These are phyloP conservation scores for Nannochloropsis salina DNA, from an alignment of 108 stramenopile species.

Conservation along the genomic window DNA sequence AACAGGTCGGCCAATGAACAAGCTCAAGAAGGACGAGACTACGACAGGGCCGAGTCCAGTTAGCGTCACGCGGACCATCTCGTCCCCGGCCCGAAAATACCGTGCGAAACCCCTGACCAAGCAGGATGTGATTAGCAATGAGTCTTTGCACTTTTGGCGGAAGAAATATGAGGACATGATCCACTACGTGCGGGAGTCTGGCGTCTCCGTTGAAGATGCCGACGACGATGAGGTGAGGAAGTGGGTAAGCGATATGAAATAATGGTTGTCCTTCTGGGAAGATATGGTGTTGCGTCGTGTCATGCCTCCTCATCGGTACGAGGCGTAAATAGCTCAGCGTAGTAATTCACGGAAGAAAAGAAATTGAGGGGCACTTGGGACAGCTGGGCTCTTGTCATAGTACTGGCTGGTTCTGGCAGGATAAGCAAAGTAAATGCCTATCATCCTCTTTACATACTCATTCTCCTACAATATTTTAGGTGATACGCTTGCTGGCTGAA, in stretches of 20 bases:
- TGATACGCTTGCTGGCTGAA: slow-evolving; percentile 6
- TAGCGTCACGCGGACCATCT: slow-evolving; percentile 5
- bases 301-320: too few relatives aligned
- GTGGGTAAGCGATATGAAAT: too few relatives aligned
- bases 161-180: slow-evolving; percentile 6
- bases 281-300: too few relatives aligned
- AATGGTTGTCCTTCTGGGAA: too few relatives aligned
- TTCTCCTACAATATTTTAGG: neutral
- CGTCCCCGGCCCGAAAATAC: neutral
- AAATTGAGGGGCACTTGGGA: too few relatives aligned
- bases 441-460: neutral
- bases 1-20: neutral
- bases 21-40: neutral
- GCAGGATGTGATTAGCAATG: neutral
- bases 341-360: too few relatives aligned
- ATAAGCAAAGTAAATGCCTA: neutral
- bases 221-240: slow-evolving; percentile 4
- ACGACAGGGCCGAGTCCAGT: neutral
- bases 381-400: too few relatives aligned
- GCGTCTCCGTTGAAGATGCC: neutral
- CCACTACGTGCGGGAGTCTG: slow-evolving; percentile 4
- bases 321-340: too few relatives aligned
- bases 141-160: neutral
- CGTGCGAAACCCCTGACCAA: neutral
- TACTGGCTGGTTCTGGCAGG: too few relatives aligned